Evolutionary conservation across 2,329 filamentous ascomycete genomes (phyloP).

Genomic region (Microcyclospora pomicola): DNA sequence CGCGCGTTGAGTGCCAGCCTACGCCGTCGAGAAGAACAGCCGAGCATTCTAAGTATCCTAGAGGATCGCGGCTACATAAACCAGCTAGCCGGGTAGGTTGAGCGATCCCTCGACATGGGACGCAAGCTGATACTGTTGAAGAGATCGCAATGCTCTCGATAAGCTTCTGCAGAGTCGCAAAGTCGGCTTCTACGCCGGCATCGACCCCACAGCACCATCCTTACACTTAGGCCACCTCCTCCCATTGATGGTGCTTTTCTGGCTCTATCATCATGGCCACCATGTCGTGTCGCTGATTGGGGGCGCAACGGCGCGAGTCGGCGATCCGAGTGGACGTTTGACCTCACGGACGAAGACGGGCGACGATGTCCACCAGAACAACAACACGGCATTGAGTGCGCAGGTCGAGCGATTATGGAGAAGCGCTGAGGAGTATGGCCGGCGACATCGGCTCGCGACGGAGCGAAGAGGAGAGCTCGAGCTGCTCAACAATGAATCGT

Average conservation of each 20-base stretch:
- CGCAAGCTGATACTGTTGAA: slow-evolving; percentile 7
- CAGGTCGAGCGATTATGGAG: slow-evolving; percentile 60
- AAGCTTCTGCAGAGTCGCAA: slow-evolving; percentile 50
- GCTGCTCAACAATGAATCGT: slow-evolving; percentile 68
- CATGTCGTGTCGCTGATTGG: slow-evolving; percentile 47
- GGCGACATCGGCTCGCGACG: slow-evolving; percentile 49
- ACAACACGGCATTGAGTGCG: slow-evolving; percentile 53
- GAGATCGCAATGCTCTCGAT: slow-evolving; percentile 41
- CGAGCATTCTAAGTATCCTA: slow-evolving; percentile 42
- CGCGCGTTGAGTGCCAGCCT: neutral
- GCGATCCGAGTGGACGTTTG: slow-evolving; percentile 61
- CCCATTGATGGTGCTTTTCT: slow-evolving; percentile 71
- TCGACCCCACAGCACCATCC: slow-evolving; percentile 69
- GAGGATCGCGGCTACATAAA: slow-evolving; percentile 62
- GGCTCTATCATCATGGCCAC: slow-evolving; percentile 67
- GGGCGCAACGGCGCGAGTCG: slow-evolving; percentile 60
- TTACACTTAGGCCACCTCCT: slow-evolving; percentile 70
- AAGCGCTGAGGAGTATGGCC: slow-evolving; percentile 55
- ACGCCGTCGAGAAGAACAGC: neutral
- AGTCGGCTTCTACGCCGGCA: slow-evolving; percentile 63
- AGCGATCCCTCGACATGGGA: neutral
- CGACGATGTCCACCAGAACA: slow-evolving; percentile 43
- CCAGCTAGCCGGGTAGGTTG: slow-evolving; percentile 54
- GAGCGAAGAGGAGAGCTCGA: slow-evolving; percentile 53
- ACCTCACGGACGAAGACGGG: slow-evolving; percentile 43